These are phyloP conservation scores for Sphaerostilbella broomeana DNA, from an alignment of 2,329 filamentous ascomycete species.

Conservation along the genomic window DNA sequence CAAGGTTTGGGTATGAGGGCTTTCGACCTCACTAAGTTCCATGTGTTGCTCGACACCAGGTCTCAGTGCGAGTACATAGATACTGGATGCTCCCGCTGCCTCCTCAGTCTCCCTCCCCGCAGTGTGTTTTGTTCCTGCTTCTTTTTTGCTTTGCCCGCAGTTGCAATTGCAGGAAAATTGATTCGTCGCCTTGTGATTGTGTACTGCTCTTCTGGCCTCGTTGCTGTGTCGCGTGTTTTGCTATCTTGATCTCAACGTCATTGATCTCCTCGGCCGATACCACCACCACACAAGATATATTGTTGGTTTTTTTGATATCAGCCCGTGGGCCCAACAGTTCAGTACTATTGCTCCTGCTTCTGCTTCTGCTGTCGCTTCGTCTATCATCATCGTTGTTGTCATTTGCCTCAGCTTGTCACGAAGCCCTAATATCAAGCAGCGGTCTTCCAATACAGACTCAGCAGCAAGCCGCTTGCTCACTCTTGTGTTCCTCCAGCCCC, in stretches of 20 bases:
- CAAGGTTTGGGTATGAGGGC: no score
- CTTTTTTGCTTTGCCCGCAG: constrained; percentile 2
- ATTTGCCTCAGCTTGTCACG: no score
- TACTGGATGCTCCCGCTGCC: not conserved
- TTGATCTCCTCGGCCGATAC: constrained; percentile 9
- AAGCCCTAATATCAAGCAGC: no score
- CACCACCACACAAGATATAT: constrained; percentile 3
- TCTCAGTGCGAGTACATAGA: constrained; percentile 2
- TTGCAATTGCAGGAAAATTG: constrained; percentile 11
- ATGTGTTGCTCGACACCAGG: no score
- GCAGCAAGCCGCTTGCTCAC: no score
- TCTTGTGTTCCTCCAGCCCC: no score
- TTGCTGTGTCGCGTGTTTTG: constrained; percentile 2
- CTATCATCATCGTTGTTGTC: no score
- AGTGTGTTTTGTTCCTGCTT: constrained; percentile 6
- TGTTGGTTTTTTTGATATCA: not conserved
- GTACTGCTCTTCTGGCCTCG: constrained; percentile 5
- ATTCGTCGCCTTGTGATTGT: constrained; percentile 9
- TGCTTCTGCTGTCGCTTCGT: not conserved
- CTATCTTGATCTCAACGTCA: constrained; percentile 6
- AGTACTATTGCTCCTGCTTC: constrained; percentile 1
- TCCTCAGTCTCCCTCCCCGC: not conserved
- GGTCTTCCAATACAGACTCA: no score
- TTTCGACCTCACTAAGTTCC: no score
- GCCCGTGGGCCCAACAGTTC: constrained; percentile 5